Evolutionary conservation across 2,329 filamentous ascomycete species (phyloP), one percentile per base, ranked within the genome.

Genomic region (Hortaea werneckii): DNA sequence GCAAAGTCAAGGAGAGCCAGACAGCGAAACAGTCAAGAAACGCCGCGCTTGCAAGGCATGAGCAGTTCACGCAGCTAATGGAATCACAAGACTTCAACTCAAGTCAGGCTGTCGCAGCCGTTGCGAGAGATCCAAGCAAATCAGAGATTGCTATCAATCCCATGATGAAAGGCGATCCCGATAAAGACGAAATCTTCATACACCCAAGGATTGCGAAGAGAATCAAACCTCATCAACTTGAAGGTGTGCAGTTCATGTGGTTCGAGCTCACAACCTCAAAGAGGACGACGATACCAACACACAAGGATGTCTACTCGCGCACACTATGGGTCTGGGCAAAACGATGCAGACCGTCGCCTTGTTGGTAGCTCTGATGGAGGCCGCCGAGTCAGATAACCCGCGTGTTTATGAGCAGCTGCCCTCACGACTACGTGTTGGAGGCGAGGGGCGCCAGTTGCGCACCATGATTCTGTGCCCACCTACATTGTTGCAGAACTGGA

Each of bases 261-360:
- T 81, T 87, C 54, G 83, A 90, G 52, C 70, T 95, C 39, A 77
- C 90, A 5, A 73, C 75, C 29, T n/a, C 9, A 9, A 48, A 5
- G 47, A 45, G n/a, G 57, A 55, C 4, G 52, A 54, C 6, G 75
- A 80, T 45, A 61, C 69, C 1, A 67, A 73, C 12, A 20, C 20
- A 20, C 81, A 88, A 63, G 88, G 88, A 2, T 94, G 86, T 59
- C 73, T 94, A 9, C 72, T 95, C 13, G 85, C 88, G 5, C 88
- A 95, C 62, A 87, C 85, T 0, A 95, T 95, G 88, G 89, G 89
- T 1, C 68, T 95, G 2, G 88, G 88, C 11, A 95, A 95, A 68
- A 94, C 88, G 0, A 87, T 94, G 82, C 88, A 95, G 67, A 74
- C 73, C 5, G 87, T 95, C 48, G 85, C 87, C 0, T 69, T 95